Base-by-base conservation (phyloP, 2,329 filamentous ascomycete genomes). In the Curvularia sp. region DNA sequence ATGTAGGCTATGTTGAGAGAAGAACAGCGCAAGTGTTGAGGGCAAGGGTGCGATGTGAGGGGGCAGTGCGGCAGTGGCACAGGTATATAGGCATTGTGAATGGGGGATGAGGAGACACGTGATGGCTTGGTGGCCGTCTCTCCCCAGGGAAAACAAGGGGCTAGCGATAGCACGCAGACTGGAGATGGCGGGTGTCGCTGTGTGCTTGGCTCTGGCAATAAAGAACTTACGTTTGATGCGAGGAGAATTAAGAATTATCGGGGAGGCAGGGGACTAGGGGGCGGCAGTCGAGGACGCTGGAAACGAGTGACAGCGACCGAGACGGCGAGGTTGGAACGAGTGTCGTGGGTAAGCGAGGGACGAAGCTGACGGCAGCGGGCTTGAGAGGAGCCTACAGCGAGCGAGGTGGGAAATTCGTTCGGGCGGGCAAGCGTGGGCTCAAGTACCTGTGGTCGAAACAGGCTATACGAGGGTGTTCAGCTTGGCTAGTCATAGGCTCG, bases 221-320 rank as follows among this genome's bases (percentile, higher is more conserved):
- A 60, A 43, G 23, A 49, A 61, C 64, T 27, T 63, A 65, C 62
- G 52, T 48, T 23, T 8, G 32, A 54, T 39, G 27, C 42, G 38
- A 55, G 36, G 36, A 45, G 39, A 53, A 59, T 57, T 58, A 62
- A 52, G 53, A 53, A 50, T 50, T 60, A 55, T 43, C 53, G 25
- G 19, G 5, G 53, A 42, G 23, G 8, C 5, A 28, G 25, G n/a
- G 34, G 32, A n/a, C 12, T 49, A 25, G 45, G 36, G 42, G 23
- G 27, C 25, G 8, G 7, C 36, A 6, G 41, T 45, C 43, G 23
- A 34, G 52, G 57, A 39, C 54, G 64, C 54, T 57, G 64, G 60
- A 70, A 72, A 67, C 51, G 69, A 73, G 67, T 70, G 69, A 70
- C 68, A 60, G 64, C 65, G 57, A 53, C 58, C 41, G 36, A 56